Conservation (phyloP, 1,284 basidiomycete species). For the Veloboletus limbatus region DNA sequence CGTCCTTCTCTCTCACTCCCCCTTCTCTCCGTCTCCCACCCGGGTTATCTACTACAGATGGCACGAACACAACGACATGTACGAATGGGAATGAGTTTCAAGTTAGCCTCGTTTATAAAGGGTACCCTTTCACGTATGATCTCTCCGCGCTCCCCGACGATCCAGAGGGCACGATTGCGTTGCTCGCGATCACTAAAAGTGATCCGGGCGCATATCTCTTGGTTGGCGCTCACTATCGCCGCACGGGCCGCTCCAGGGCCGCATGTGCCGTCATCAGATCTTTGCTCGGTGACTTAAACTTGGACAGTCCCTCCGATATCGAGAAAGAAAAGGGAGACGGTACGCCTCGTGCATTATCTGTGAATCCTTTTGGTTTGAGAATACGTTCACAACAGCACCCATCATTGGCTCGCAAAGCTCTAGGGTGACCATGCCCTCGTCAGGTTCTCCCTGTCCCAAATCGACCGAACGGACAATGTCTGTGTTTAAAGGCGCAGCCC, state of each 20-base stretch:
- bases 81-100: conserved; percentile 12
- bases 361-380: conserved; percentile 17
- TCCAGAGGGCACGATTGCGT: conserved; percentile 24
- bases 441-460: conserved; percentile 9
- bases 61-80: not conserved
- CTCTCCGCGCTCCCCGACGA: conserved; percentile 30
- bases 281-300: conserved; percentile 19
- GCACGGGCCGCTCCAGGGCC: conserved; percentile 32
- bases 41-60: conserved; percentile 10
- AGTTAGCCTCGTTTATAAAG: conserved; percentile 26
- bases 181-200: conserved; percentile 28
- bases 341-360: conserved; percentile 18
- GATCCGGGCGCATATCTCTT: conserved; percentile 34
- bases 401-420: conserved; percentile 7
- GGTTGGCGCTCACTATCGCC: conserved; percentile 33
- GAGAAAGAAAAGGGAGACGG: conserved; percentile 27
- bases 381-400: conserved; percentile 13
- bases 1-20: conserved; percentile 5
- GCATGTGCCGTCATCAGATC: conserved; percentile 29
- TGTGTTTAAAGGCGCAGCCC: conserved; percentile 13
- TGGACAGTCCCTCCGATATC: not conserved
- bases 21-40: conserved; percentile 12
- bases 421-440: conserved; percentile 8
- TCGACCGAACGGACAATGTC: conserved; percentile 8
- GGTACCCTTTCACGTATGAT: conserved; percentile 30